Conservation (phyloP, 805 yeast species). For the Metschnikowia aberdeeniae region DNA sequence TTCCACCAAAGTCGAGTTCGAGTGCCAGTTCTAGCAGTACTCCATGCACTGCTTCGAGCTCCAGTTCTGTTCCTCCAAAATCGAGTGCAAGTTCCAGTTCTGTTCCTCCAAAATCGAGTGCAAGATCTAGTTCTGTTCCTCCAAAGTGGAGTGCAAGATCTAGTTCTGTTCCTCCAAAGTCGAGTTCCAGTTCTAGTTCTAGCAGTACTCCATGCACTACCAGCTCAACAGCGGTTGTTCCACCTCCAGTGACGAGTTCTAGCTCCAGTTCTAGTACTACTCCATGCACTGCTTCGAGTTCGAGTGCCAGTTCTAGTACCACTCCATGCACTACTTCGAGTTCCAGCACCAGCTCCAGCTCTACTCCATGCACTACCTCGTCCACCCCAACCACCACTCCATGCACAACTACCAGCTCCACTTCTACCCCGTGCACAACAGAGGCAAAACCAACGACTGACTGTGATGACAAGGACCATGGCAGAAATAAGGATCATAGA, state of each 20-base stretch:
- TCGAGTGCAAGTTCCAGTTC: no score
- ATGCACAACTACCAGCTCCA: no score
- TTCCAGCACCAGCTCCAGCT: background rate
- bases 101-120: no score
- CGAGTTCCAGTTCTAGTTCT: background rate
- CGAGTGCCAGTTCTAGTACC: background rate
- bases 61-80: no score
- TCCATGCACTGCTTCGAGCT: background rate
- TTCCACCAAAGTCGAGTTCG: background rate
- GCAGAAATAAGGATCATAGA: no score
- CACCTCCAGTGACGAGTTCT: background rate
- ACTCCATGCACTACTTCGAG: background rate
- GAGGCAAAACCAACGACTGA: background rate
- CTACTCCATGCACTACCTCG: background rate
- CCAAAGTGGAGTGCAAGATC: background rate
- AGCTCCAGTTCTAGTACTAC: background rate
- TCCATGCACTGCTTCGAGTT: background rate
- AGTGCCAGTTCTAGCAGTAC: background rate
- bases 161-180: no score
- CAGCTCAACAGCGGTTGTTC: background rate
- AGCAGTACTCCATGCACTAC: conserved; percentile 1
- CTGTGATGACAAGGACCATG: background rate
- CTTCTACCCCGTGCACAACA: no score
- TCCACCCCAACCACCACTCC: no score
- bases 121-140: no score